These are phyloP conservation scores for Corrigiola litoralis DNA, from an alignment of 179 eudicot genomes.

Conservation along the genomic window DNA sequence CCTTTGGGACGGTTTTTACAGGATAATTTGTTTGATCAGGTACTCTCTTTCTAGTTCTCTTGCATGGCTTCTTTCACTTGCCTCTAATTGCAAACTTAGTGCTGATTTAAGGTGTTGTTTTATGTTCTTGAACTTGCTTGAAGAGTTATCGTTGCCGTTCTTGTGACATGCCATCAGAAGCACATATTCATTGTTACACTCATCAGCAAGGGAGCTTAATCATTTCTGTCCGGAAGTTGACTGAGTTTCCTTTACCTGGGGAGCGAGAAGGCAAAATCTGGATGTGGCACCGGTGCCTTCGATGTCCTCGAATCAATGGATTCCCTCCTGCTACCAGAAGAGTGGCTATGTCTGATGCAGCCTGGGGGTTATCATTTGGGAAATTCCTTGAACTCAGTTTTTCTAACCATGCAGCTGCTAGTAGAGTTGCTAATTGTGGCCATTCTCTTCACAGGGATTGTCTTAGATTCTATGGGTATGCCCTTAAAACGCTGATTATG, in stretches of 20 bases:
- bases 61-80: background rate
- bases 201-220: conserved; percentile 52
- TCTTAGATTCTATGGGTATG: conserved; percentile 54
- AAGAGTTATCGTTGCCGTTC: conserved; percentile 38
- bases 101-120: conserved; percentile 17
- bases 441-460: conserved; percentile 56
- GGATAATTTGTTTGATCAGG: conserved; percentile 43
- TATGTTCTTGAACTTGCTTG: conserved; percentile 10
- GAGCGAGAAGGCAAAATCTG: conserved; percentile 44
- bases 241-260: conserved; percentile 32
- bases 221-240: conserved; percentile 48
- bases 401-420: conserved; percentile 48
- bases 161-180: conserved; percentile 48
- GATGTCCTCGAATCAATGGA: conserved; percentile 42
- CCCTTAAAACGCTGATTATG: conserved; percentile 4
- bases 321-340: conserved; percentile 48
- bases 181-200: conserved; percentile 49
- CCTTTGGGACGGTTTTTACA: conserved; percentile 47
- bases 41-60: background rate
- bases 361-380: conserved; percentile 56
- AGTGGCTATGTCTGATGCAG: conserved; percentile 54
- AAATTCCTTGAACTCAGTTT: conserved; percentile 54
- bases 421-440: conserved; percentile 49
- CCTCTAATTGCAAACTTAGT: background rate
- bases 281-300: conserved; percentile 62